Conservation (phyloP, 2,329 filamentous ascomycete genomes). For the Dactylellina leptospora region DNA sequence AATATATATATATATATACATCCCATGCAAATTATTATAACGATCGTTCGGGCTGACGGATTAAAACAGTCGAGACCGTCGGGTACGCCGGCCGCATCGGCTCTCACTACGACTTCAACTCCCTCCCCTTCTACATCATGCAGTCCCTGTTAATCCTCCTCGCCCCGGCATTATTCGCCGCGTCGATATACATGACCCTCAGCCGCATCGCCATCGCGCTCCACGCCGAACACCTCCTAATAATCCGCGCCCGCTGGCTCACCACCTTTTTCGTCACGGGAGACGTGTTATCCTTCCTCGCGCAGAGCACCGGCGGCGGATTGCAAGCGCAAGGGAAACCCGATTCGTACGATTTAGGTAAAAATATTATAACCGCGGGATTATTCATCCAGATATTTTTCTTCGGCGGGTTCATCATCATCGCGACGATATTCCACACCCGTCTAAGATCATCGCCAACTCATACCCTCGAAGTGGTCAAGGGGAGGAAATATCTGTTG, state of each 20-base stretch:
- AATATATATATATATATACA: background rate
- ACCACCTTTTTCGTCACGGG: slow-evolving; percentile 68
- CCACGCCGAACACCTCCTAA: slow-evolving; percentile 61
- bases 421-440: slow-evolving; percentile 64
- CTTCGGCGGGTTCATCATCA: slow-evolving; percentile 67
- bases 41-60: slow-evolving; percentile 20
- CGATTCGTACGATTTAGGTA: slow-evolving; percentile 60
- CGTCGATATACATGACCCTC: slow-evolving; percentile 66
- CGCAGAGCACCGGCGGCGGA: slow-evolving; percentile 62
- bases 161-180: slow-evolving; percentile 65
- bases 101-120: slow-evolving; percentile 56
- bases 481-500: slow-evolving; percentile 34
- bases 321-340: slow-evolving; percentile 59
- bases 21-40: background rate
- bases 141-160: slow-evolving; percentile 63
- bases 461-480: slow-evolving; percentile 12
- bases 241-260: slow-evolving; percentile 63
- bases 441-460: slow-evolving; percentile 16
- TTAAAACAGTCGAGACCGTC: slow-evolving; percentile 62
- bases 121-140: slow-evolving; percentile 61
- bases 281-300: slow-evolving; percentile 66
- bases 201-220: slow-evolving; percentile 58
- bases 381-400: slow-evolving; percentile 68
- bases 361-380: slow-evolving; percentile 68
- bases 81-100: slow-evolving; percentile 61